phyloP scores from a whole-genome alignment of 140 eudicot species.

The Senecio squalidus region DNA sequence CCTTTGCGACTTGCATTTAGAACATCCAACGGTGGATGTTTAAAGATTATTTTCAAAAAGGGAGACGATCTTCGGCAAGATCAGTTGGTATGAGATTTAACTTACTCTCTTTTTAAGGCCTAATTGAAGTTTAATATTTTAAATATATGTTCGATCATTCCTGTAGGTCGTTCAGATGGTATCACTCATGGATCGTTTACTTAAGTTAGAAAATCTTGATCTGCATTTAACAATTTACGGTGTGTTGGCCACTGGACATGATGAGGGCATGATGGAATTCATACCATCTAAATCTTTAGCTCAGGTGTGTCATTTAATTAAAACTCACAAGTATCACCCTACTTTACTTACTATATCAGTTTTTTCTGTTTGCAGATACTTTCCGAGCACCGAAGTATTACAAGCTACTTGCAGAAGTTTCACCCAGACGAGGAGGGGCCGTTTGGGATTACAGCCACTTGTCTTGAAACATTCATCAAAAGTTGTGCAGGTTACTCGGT shows the following conservation, averaged over 20 bases:
- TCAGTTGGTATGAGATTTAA: conserved; percentile 58
- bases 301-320: conserved; percentile 43
- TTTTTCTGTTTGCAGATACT: conserved; percentile 54
- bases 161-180: conserved; percentile 95
- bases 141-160: not conserved
- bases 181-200: conserved; percentile 88
- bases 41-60: conserved; percentile 88
- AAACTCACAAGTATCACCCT: not conserved
- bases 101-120: not conserved
- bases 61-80: conserved; percentile 99
- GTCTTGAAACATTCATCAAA: conserved; percentile 94
- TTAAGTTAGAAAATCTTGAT: conserved; percentile 95
- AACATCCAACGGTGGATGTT: conserved; percentile 74
- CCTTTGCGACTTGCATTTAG: conserved; percentile 88
- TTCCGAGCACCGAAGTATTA: conserved; percentile 93
- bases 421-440: conserved; percentile 98
- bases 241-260: conserved; percentile 97
- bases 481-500: conserved; percentile 99
- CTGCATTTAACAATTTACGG: conserved; percentile 91
- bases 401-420: conserved; percentile 90
- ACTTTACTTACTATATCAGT: too few species aligned
- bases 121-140: not conserved
- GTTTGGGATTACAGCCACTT: conserved; percentile 89
- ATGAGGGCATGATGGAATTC: conserved; percentile 98
- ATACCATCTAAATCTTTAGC: conserved; percentile 96